phyloP scores from a whole-genome alignment of 805 yeast genomes.

The Schwanniomyces sp. region DNA sequence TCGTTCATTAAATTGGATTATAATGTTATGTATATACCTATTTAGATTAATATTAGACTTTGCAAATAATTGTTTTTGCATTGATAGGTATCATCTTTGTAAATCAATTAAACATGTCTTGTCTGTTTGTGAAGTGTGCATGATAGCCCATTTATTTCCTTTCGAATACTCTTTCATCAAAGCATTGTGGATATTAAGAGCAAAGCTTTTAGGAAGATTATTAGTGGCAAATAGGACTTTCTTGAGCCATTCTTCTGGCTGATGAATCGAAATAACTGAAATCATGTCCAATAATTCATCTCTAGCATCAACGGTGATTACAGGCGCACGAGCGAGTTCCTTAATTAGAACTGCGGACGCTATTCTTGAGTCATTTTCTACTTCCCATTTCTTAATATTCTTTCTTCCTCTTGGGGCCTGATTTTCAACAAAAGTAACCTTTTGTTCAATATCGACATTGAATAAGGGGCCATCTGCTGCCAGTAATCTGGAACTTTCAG shows the following conservation, averaged over 20 bases:
- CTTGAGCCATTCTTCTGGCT: conserved; percentile 79
- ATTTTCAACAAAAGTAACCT: conserved; percentile 67
- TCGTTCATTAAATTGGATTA: background rate
- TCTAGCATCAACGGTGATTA: conserved; percentile 73
- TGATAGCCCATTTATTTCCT: conserved; percentile 72
- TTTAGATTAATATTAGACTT: background rate
- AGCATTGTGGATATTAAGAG: conserved; percentile 69
- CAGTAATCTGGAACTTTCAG: conserved; percentile 3
- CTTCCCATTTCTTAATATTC: conserved; percentile 70
- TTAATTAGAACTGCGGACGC: conserved; percentile 57
- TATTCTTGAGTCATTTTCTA: conserved; percentile 69
- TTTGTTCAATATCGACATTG: conserved; percentile 45
- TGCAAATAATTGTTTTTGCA: background rate
- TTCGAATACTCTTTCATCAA: conserved; percentile 70
- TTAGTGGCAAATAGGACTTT: conserved; percentile 75
- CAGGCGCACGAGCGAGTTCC: conserved; percentile 63
- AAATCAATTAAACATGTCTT: conserved; percentile 57
- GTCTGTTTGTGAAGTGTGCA: conserved; percentile 78
- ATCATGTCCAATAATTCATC: conserved; percentile 88
- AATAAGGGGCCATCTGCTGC: conserved; percentile 27
- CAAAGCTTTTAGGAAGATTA: conserved; percentile 81
- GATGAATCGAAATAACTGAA: conserved; percentile 68
- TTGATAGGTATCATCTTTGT: conserved; percentile 42
- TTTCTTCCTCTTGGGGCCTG: conserved; percentile 81
- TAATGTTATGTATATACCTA: background rate